Conservation (phyloP, 2,329 filamentous ascomycete genomes). For the Alternaria hordeiaustralica region DNA sequence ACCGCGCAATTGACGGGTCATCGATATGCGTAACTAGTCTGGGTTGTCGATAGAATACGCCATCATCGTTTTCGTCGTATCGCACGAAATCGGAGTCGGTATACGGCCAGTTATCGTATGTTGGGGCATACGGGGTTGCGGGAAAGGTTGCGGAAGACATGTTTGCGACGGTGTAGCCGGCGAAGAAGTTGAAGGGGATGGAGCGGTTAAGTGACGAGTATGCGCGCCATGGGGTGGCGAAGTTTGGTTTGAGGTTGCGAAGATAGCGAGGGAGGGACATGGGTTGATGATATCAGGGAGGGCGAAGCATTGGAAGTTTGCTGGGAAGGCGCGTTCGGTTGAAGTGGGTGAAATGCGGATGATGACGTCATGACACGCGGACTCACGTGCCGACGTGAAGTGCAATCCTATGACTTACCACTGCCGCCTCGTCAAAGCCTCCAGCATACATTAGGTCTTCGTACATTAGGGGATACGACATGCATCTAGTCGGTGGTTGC, state of each 20-base stretch:
- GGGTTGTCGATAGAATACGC: constrained; percentile 51
- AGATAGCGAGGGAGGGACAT: constrained; percentile 13
- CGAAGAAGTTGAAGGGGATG: constrained; percentile 23
- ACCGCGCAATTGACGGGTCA: constrained; percentile 54
- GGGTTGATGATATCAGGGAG: not conserved
- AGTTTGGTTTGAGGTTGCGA: not conserved
- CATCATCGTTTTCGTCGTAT: constrained; percentile 46
- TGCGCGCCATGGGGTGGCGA: constrained; percentile 4
- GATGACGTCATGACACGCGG: constrained; percentile 31
- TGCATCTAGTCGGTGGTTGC: too few species aligned
- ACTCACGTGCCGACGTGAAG: constrained; percentile 18
- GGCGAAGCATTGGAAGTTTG: not conserved
- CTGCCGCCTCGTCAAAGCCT: too few species aligned
- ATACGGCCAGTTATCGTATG: constrained; percentile 30
- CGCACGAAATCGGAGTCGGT: constrained; percentile 46
- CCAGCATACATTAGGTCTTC: too few species aligned
- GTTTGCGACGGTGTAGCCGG: constrained; percentile 7
- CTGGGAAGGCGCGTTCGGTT: constrained; percentile 8
- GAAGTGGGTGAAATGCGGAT: not conserved
- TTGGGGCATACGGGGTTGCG: constrained; percentile 20
- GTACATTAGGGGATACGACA: too few species aligned
- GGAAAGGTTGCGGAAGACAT: constrained; percentile 17
- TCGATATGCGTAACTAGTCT: constrained; percentile 63
- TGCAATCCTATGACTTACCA: too few species aligned
- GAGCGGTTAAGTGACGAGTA: constrained; percentile 8